phyloP scores from a whole-genome alignment of 1,284 basidiomycete genomes.

The Ceratobasidium sp. region DNA sequence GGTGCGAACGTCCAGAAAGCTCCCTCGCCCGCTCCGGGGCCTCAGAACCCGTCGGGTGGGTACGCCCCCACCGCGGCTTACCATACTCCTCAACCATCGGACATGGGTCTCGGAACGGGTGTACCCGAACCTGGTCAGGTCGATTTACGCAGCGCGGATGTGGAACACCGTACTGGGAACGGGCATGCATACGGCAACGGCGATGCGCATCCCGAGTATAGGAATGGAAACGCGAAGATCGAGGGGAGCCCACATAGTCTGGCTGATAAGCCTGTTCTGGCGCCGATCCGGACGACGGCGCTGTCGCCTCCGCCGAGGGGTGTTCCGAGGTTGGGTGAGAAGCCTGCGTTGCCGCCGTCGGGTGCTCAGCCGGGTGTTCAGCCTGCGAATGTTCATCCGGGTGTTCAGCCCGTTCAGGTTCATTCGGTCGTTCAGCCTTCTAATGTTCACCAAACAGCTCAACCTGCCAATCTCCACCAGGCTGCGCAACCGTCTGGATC shows the following conservation, averaged over 20 bases:
- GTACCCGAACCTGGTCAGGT: slow-evolving; percentile 30
- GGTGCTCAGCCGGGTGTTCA: slow-evolving; percentile 7
- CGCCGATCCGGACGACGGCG: slow-evolving; percentile 40
- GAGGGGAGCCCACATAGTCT: slow-evolving; percentile 5
- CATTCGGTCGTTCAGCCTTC: no score
- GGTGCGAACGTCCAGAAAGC: neutral
- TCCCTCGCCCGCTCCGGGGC: neutral
- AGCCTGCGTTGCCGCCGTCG: neutral
- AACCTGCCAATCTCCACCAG: neutral
- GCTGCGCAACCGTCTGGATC: neutral
- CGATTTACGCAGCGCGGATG: slow-evolving; percentile 31
- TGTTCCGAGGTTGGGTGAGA: neutral
- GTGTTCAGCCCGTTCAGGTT: no score
- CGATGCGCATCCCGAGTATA: neutral
- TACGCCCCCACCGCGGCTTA: neutral
- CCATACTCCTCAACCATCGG: neutral
- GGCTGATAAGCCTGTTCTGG: slow-evolving; percentile 21
- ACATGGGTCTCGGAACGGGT: slow-evolving; percentile 30
- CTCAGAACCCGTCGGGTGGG: neutral
- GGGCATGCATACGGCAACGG: slow-evolving; percentile 6
- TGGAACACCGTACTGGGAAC: slow-evolving; percentile 4
- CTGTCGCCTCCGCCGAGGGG: slow-evolving; percentile 25
- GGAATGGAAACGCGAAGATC: neutral
- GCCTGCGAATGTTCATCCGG: slow-evolving; percentile 1
- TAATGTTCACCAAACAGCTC: no score